Conservation (phyloP, 306 rosid species). For the Vicia faba region DNA sequence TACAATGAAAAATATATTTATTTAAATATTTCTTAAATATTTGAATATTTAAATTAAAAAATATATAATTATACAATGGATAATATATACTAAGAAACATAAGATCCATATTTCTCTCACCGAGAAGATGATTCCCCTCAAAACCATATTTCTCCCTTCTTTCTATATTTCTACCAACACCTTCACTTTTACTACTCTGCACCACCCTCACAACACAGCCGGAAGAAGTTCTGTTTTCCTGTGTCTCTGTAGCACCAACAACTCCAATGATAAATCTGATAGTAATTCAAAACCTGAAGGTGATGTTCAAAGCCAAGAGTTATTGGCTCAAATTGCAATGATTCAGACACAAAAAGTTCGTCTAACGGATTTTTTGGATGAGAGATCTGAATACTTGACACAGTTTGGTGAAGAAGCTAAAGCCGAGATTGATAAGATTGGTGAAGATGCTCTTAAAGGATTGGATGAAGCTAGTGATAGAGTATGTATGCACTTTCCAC, state of each 20-base stretch:
- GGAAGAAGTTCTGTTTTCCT: slow-evolving; percentile 21
- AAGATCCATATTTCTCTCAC: neutral
- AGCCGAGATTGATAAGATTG: slow-evolving; percentile 78
- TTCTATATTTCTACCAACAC: neutral
- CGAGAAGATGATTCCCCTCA: neutral
- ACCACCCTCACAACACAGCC: slow-evolving; percentile 13
- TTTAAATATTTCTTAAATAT: too few species aligned
- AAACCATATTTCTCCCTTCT: neutral
- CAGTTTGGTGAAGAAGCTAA: slow-evolving; percentile 80
- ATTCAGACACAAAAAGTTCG: slow-evolving; percentile 82
- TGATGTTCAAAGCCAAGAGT: slow-evolving; percentile 71
- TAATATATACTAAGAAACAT: neutral
- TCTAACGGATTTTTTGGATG: slow-evolving; percentile 70
- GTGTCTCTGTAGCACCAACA: slow-evolving; percentile 60
- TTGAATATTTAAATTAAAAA: neutral
- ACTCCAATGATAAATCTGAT: slow-evolving; percentile 46
- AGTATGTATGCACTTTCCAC: slow-evolving; percentile 44
- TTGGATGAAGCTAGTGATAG: slow-evolving; percentile 78
- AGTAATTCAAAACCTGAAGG: slow-evolving; percentile 55
- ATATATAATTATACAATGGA: neutral
- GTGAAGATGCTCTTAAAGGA: slow-evolving; percentile 79
- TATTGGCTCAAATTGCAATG: slow-evolving; percentile 76
- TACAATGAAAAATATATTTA: neutral
- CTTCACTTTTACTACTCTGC: neutral
- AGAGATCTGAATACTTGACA: slow-evolving; percentile 68